Evolutionary conservation across 768 basidiomycete genomes (phyloP).

Genomic region (Boletellus emodensis): DNA sequence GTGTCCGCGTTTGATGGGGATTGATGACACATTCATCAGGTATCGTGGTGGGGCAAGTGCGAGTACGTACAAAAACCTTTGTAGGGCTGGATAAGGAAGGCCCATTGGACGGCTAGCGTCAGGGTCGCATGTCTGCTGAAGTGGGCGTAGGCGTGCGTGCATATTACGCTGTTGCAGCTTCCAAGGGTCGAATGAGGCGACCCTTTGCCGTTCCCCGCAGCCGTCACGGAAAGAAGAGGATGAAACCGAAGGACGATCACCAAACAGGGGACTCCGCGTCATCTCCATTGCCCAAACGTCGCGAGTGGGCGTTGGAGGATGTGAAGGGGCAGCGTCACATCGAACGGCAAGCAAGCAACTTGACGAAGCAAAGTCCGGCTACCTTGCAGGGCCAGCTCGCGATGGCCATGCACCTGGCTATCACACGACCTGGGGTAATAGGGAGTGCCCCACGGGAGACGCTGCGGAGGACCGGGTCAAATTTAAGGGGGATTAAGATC

Average conservation of each 20-base stretch:
- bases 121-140: slow-evolving; percentile 9
- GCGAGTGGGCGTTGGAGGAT: neutral
- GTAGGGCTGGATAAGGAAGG: slow-evolving; percentile 20
- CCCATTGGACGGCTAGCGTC: slow-evolving; percentile 1
- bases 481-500: slow-evolving; percentile 15
- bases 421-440: slow-evolving; percentile 33
- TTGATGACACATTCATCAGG: slow-evolving; percentile 15
- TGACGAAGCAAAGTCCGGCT: slow-evolving; percentile 6
- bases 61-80: slow-evolving; percentile 26
- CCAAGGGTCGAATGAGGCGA: neutral
- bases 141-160: slow-evolving; percentile 2
- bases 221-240: slow-evolving; percentile 5
- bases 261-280: neutral
- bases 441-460: slow-evolving; percentile 20
- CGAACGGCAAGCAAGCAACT: slow-evolving; percentile 4
- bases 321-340: slow-evolving; percentile 7
- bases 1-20: slow-evolving; percentile 11
- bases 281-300: slow-evolving; percentile 1
- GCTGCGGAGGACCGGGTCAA: slow-evolving; percentile 17
- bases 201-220: slow-evolving; percentile 4
- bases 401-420: slow-evolving; percentile 2
- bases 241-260: neutral
- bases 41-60: slow-evolving; percentile 14
- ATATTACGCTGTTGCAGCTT: neutral
- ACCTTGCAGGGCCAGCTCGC: slow-evolving; percentile 7